A percentile compares a stretch with the other conserved stretches of the same genome.
These are phyloP conservation scores for Claviceps pazoutovae DNA, from an alignment of 2,329 filamentous ascomycete species.

Conservation along the genomic window DNA sequence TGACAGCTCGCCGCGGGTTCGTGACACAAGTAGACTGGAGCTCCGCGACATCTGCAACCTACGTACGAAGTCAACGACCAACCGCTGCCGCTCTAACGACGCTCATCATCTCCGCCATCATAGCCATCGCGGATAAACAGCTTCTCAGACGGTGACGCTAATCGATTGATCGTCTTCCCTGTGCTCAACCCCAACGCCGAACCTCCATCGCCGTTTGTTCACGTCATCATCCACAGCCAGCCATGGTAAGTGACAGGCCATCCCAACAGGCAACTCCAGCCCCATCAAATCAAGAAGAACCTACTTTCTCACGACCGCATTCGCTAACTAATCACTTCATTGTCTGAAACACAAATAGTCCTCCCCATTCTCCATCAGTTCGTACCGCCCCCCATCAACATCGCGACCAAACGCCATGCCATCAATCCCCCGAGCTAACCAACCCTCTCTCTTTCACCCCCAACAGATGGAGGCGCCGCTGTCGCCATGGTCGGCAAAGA, in stretches of 20 bases:
- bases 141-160: not conserved
- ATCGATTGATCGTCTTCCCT: not conserved
- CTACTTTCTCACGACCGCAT: not conserved
- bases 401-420: not conserved
- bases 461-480: conserved; percentile 70
- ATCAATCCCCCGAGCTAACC: conserved; percentile 1
- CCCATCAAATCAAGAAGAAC: not conserved
- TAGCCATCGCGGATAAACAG: not conserved
- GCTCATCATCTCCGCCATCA: not conserved
- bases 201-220: not conserved
- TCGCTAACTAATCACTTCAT: conserved; percentile 18
- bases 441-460: not conserved
- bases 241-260: not conserved
- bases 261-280: not conserved
- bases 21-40: not conserved
- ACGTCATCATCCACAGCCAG: not conserved
- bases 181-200: not conserved
- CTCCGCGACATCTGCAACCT: conserved; percentile 1
- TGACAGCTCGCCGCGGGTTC: not conserved
- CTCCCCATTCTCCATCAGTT: conserved; percentile 94
- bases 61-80: conserved; percentile 1
- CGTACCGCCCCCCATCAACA: conserved; percentile 15
- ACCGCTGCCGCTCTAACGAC: conserved; percentile 5
- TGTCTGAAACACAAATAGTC: conserved; percentile 42
- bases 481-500: conserved; percentile 99